Percentiles rank a stretch among this genome's conserved stretches.
These are phyloP conservation scores for Zarea fungicola DNA, from an alignment of 2,329 filamentous ascomycete species.

Conservation along the genomic window DNA sequence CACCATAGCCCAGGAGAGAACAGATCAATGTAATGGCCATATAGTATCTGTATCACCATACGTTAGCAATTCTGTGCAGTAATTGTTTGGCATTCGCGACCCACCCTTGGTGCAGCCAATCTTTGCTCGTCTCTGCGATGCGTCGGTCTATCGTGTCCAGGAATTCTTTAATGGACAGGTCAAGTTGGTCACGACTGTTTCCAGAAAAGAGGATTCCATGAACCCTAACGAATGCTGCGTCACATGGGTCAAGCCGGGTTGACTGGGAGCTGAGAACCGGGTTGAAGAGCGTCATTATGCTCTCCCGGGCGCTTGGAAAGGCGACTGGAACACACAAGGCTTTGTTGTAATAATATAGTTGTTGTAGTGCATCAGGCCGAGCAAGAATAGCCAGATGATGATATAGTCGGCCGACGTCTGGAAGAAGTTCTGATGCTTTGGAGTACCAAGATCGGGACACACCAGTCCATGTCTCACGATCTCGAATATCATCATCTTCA, in stretches of 20 bases:
- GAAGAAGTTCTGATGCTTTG: slow-evolving; percentile 71
- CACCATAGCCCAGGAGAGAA: slow-evolving; percentile 29
- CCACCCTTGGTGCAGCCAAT: slow-evolving; percentile 48
- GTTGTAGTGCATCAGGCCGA: slow-evolving; percentile 61
- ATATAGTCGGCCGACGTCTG: slow-evolving; percentile 72
- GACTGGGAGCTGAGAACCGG: too few species aligned
- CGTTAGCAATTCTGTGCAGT: background rate
- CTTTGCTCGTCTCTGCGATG: slow-evolving; percentile 45
- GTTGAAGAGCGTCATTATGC: slow-evolving; percentile 64
- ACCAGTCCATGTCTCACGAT: slow-evolving; percentile 74
- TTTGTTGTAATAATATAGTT: slow-evolving; percentile 68
- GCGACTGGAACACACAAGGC: slow-evolving; percentile 63
- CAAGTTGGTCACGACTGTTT: slow-evolving; percentile 41
- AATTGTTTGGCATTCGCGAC: slow-evolving; percentile 11
- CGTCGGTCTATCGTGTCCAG: slow-evolving; percentile 49
- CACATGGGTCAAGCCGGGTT: too few species aligned
- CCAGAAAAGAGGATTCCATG: slow-evolving; percentile 61
- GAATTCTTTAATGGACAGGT: slow-evolving; percentile 43
- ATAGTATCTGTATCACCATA: background rate
- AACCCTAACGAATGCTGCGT: slow-evolving; percentile 40
- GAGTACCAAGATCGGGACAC: slow-evolving; percentile 82
- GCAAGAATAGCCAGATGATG: slow-evolving; percentile 83
- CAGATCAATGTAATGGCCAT: slow-evolving; percentile 29
- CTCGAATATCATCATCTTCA: slow-evolving; percentile 71
- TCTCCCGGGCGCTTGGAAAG: slow-evolving; percentile 64